Conservation (phyloP, 768 basidiomycete species). For the Boletus eberwhitei region DNA sequence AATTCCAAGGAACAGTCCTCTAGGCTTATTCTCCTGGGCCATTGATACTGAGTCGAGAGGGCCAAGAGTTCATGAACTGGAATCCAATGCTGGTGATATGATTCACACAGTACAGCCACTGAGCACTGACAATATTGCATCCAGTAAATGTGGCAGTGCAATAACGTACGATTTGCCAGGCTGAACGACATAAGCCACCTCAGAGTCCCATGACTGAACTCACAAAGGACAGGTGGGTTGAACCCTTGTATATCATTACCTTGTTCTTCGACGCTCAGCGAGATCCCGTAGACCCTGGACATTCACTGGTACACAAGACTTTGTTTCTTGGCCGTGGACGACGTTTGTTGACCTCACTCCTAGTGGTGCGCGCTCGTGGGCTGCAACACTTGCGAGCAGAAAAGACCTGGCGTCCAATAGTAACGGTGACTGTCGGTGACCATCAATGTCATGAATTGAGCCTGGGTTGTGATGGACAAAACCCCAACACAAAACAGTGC, state of each 20-base stretch:
- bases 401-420: conserved; percentile 65
- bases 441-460: conserved; percentile 51
- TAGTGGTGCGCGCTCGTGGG: conserved; percentile 41
- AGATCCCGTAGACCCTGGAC: conserved; percentile 1
- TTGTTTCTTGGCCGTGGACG: accelerated
- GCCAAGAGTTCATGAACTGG: no score
- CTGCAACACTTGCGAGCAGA: conserved; percentile 48
- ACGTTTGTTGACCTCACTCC: no score
- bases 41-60: no score
- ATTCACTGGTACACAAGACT: conserved; percentile 4
- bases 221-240: not conserved
- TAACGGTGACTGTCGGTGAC: conserved; percentile 54
- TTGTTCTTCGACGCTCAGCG: not conserved
- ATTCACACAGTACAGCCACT: no score
- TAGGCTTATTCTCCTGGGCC: no score
- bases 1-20: no score
- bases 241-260: not conserved
- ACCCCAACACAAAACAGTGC: conserved; percentile 56
- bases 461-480: conserved; percentile 69
- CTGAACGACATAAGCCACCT: no score
- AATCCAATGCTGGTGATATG: no score
- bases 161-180: no score
- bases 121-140: no score
- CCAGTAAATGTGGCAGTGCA: no score
- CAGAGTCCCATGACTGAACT: not conserved